Percentiles rank a stretch among this genome's conserved stretches.
phyloP scores from a whole-genome alignment of 495 filamentous ascomycete genomes.

The Diplogelasinospora grovesii region DNA sequence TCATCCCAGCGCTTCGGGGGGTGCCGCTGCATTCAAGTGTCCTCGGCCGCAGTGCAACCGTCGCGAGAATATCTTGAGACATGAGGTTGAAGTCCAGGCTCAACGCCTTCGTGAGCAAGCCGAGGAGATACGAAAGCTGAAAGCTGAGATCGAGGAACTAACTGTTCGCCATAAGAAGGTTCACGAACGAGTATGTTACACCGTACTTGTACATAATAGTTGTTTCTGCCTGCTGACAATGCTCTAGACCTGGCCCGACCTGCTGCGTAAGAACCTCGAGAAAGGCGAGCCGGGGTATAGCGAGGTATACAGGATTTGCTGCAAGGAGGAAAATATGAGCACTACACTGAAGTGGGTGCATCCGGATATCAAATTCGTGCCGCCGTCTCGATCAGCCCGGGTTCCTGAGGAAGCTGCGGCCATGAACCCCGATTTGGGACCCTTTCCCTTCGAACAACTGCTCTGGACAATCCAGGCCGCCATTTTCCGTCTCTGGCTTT shows the following conservation, averaged over 20 bases:
- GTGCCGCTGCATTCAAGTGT: no score
- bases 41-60: no score
- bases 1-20: no score
- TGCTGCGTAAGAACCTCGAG: not conserved
- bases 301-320: slow-evolving; percentile 10
- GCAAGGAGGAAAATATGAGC: slow-evolving; percentile 34
- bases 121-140: not conserved
- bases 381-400: not conserved
- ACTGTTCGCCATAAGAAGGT: not conserved
- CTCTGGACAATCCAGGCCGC: slow-evolving; percentile 20
- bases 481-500: slow-evolving; percentile 25
- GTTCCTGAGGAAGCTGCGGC: not conserved
- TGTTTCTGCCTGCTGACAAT: not conserved
- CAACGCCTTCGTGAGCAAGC: not conserved
- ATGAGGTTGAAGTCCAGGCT: no score
- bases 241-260: not conserved
- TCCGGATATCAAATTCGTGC: slow-evolving; percentile 18
- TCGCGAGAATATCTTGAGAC: no score
- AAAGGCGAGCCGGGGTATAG: not conserved
- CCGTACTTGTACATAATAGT: not conserved
- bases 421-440: not conserved
- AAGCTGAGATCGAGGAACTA: not conserved
- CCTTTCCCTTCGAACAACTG: slow-evolving; percentile 23
- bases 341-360: slow-evolving; percentile 11
- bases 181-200: not conserved